Evolutionary conservation across 257 asterid genomes (phyloP).

Genomic region (Nicotiana tomentosiformis): DNA sequence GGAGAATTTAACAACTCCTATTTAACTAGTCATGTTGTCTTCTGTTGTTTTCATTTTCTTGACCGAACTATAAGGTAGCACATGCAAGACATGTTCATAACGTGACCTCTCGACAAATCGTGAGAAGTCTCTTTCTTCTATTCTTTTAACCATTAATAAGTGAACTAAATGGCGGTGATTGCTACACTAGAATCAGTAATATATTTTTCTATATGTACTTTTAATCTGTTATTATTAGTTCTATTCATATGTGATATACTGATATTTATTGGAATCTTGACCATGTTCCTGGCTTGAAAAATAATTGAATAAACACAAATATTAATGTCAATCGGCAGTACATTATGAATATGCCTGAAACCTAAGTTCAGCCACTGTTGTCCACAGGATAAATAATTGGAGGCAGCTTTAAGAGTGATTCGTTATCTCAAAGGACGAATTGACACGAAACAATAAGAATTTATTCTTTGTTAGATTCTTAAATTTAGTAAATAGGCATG

Average conservation of each 20-base stretch:
- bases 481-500: background rate
- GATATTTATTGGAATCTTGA: background rate
- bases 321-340: background rate
- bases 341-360: background rate
- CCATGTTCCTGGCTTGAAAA: background rate
- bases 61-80: background rate
- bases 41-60: background rate
- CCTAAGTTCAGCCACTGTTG: background rate
- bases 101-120: background rate
- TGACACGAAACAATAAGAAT: too few relatives aligned
- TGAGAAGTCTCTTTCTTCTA: background rate
- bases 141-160: background rate
- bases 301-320: background rate
- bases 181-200: background rate
- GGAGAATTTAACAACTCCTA: background rate
- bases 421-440: too few relatives aligned
- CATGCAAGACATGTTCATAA: background rate
- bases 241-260: background rate
- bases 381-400: background rate
- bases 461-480: background rate
- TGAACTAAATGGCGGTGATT: background rate
- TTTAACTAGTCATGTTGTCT: background rate
- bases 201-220: background rate
- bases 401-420: background rate
- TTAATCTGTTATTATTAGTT: background rate